These are phyloP conservation scores for Taiwanofungus camphoratus DNA, from an alignment of 1,284 basidiomycete genomes.

Conservation along the genomic window DNA sequence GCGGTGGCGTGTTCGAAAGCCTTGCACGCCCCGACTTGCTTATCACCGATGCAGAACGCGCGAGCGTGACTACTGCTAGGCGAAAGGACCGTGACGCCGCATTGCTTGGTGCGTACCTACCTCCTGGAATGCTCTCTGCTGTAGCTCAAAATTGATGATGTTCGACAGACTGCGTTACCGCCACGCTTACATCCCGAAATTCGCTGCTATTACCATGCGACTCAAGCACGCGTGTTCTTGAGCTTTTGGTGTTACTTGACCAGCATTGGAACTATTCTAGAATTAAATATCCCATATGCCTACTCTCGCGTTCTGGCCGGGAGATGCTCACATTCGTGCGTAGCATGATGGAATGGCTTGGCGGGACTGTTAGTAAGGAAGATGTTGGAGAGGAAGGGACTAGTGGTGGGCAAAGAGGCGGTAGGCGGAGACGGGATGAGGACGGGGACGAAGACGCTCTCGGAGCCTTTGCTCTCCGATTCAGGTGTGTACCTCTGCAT, in stretches of 20 bases:
- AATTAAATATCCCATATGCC: constrained; percentile 82
- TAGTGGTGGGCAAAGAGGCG: constrained; percentile 36
- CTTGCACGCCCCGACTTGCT: constrained; percentile 87
- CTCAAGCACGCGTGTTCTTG: constrained; percentile 88
- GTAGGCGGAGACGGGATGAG: constrained; percentile 51
- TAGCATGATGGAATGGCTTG: constrained; percentile 99
- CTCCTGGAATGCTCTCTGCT: too few species aligned
- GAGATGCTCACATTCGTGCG: constrained; percentile 94
- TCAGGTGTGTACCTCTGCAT: constrained; percentile 43
- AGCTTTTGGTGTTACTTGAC: constrained; percentile 91
- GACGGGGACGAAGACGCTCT: constrained; percentile 73
- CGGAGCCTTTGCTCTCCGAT: constrained; percentile 70
- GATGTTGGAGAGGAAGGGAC: constrained; percentile 75
- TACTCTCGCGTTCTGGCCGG: constrained; percentile 84
- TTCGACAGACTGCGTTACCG: constrained; percentile 73
- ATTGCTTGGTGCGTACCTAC: constrained; percentile 64
- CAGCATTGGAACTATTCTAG: constrained; percentile 94
- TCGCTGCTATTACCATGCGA: constrained; percentile 92
- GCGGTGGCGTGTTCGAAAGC: constrained; percentile 79
- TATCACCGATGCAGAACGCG: constrained; percentile 89
- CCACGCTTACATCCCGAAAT: constrained; percentile 71
- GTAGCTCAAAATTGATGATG: constrained; percentile 8
- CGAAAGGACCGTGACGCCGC: constrained; percentile 89
- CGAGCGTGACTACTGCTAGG: constrained; percentile 77
- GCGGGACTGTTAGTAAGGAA: constrained; percentile 87